These are phyloP conservation scores for Effrenium voratum DNA, from an alignment of 73 alveolate genomes.

Conservation along the genomic window DNA sequence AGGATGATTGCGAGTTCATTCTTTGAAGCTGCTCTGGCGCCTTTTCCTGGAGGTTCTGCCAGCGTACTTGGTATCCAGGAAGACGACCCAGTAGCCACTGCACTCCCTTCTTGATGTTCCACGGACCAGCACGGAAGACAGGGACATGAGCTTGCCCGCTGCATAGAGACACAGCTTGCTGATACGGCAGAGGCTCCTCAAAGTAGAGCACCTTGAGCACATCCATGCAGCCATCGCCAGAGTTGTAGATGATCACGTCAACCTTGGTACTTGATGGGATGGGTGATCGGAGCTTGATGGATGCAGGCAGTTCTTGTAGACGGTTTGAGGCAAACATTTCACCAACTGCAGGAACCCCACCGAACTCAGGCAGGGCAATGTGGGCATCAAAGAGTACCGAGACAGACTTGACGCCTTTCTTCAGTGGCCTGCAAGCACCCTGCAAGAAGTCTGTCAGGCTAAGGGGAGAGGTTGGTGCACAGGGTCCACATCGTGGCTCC, in stretches of 20 bases:
- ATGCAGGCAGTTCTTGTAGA: neutral
- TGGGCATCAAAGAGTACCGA: neutral
- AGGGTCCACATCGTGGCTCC: neutral
- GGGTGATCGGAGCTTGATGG: neutral
- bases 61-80: conserved; percentile 29
- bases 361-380: neutral
- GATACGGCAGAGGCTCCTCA: neutral
- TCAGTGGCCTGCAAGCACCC: neutral
- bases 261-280: neutral
- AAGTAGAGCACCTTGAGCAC: neutral
- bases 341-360: neutral
- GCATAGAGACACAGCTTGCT: neutral
- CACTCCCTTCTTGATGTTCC: conserved; percentile 13
- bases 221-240: neutral
- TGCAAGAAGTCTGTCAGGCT: neutral
- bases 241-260: neutral
- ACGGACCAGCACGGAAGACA: conserved; percentile 18
- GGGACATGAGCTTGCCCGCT: neutral
- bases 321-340: neutral
- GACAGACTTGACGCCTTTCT: neutral
- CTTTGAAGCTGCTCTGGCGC: no score
- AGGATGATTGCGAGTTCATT: neutral
- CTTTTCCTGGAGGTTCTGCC: no score
- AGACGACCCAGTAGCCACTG: neutral
- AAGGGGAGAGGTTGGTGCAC: neutral